phyloP scores from a whole-genome alignment of 2,329 filamentous ascomycete species.

The Albifimbria verrucaria region DNA sequence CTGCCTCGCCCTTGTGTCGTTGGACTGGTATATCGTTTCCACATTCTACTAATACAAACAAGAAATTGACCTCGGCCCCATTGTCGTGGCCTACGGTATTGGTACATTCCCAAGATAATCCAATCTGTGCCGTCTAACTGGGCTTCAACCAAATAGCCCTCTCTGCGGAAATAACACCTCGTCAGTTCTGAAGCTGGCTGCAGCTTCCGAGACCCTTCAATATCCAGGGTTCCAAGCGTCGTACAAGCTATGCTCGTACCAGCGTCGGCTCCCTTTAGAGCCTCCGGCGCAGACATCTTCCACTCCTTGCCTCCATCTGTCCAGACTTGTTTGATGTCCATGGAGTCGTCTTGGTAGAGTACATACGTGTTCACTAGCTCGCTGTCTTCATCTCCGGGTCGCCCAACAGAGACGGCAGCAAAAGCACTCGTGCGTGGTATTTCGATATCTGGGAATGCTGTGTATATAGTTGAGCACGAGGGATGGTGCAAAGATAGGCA shows the following conservation, averaged over 20 bases:
- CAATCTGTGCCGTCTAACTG: not conserved
- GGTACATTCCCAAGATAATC: not conserved
- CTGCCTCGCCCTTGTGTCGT: too few species aligned
- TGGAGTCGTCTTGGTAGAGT: not conserved
- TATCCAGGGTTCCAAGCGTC: not conserved
- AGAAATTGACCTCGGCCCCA: too few species aligned
- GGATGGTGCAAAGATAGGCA: not conserved
- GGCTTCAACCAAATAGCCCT: not conserved
- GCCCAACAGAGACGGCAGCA: not conserved
- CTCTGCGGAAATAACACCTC: not conserved
- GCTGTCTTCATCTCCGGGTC: not conserved
- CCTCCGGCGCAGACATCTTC: not conserved
- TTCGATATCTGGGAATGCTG: not conserved
- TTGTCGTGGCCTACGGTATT: not conserved
- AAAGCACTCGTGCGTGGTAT: not conserved
- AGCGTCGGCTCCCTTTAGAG: not conserved
- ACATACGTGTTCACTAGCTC: not conserved
- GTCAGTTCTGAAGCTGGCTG: not conserved
- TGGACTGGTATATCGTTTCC: too few species aligned
- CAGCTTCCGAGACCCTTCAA: not conserved
- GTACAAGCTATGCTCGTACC: not conserved
- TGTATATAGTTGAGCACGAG: not conserved
- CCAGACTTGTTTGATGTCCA: not conserved
- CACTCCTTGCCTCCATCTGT: not conserved
- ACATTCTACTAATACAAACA: too few species aligned